phyloP scores from a whole-genome alignment of 2,329 filamentous ascomycete species.

The Pseudocercospora cruenta region DNA sequence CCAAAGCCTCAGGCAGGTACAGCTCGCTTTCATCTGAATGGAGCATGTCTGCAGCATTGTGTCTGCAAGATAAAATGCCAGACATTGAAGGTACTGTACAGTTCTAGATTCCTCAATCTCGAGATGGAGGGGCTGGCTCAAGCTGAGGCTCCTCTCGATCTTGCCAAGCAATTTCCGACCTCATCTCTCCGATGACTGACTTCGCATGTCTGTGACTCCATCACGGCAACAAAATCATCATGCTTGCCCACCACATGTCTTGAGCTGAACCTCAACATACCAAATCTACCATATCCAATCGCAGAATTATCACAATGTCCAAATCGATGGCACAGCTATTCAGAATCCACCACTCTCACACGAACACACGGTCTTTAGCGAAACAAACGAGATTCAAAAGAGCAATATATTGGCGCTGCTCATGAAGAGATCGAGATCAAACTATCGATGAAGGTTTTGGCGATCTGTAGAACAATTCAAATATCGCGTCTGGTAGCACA shows the following conservation, averaged over 20 bases:
- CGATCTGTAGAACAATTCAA: not conserved
- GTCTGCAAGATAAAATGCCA: not conserved
- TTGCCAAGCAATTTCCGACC: not conserved
- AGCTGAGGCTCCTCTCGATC: not conserved
- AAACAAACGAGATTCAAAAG: slow-evolving; percentile 20
- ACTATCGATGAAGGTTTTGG: not conserved
- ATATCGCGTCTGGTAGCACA: not conserved
- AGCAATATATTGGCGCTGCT: slow-evolving; percentile 7
- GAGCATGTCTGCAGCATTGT: not conserved
- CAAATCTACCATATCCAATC: not conserved
- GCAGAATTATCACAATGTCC: slow-evolving; percentile 52
- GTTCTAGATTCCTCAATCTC: not conserved
- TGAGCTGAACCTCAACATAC: slow-evolving; percentile 11
- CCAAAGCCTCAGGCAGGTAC: not conserved
- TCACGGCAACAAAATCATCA: slow-evolving; percentile 18
- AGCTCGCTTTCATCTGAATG: not conserved
- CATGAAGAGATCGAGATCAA: slow-evolving; percentile 13
- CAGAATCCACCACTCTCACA: slow-evolving; percentile 55
- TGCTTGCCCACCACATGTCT: slow-evolving; percentile 15
- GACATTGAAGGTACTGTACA: not conserved
- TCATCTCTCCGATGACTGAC: not conserved
- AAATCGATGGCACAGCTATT: slow-evolving; percentile 52
- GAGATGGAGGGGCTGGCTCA: not conserved
- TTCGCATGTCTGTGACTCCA: not conserved
- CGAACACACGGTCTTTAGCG: slow-evolving; percentile 53